Evolutionary conservation across 352 stramenopile genomes (phyloP).

Genomic region (Sclerospora graminicola): DNA sequence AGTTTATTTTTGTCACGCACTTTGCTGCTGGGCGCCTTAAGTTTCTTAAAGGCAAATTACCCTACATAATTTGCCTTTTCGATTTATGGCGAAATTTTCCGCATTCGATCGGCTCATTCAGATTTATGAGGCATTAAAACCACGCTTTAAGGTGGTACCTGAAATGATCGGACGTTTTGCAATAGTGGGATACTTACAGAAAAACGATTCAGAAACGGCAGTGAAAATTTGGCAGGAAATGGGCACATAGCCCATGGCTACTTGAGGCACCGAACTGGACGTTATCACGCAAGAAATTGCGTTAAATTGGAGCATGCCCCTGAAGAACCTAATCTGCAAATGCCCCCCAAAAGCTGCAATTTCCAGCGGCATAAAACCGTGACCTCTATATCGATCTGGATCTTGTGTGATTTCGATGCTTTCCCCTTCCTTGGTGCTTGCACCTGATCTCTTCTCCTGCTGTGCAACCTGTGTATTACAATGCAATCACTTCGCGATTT

Average conservation of each 20-base stretch:
- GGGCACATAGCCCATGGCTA: no score
- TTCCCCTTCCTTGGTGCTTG: conserved; percentile 27
- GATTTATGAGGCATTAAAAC: conserved; percentile 37
- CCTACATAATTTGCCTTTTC: conserved; percentile 41
- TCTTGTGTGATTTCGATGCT: no score
- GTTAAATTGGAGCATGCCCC: no score
- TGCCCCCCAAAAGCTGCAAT: no score
- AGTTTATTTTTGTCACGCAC: no score
- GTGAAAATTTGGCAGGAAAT: conserved; percentile 43
- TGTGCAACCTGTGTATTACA: conserved; percentile 45
- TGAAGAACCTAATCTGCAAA: no score
- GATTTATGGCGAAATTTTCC: conserved; percentile 56
- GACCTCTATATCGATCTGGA: no score
- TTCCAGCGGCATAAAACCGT: no score
- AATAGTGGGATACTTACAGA: conserved; percentile 46
- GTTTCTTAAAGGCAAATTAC: conserved; percentile 33
- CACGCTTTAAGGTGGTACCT: conserved; percentile 33
- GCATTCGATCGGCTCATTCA: conserved; percentile 33
- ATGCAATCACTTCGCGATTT: conserved; percentile 58
- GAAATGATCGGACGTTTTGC: conserved; percentile 68
- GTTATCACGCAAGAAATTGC: no score
- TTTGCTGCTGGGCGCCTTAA: conserved; percentile 43
- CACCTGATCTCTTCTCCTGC: no score
- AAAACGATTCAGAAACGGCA: conserved; percentile 34
- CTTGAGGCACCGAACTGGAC: no score